These are phyloP conservation scores for Sisymbrium altissimum DNA, from an alignment of 345 rosid species.

Conservation along the genomic window DNA sequence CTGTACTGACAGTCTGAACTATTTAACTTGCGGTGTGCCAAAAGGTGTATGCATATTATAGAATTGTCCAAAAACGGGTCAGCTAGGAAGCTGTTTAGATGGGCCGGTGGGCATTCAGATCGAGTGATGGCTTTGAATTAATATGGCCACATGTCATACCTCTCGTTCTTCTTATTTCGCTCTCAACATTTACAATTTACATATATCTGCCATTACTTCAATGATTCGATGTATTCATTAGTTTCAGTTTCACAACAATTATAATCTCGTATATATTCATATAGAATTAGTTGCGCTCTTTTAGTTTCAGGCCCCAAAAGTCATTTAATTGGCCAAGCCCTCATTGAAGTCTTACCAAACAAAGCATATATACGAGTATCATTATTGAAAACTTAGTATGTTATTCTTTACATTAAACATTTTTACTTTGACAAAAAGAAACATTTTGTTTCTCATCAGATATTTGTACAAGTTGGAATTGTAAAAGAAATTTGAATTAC, in stretches of 20 bases:
- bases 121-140: constrained; percentile 9
- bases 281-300: background rate
- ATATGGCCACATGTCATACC: constrained; percentile 11
- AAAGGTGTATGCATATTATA: background rate
- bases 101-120: background rate
- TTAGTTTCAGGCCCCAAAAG: constrained; percentile 4
- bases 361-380: background rate
- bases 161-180: constrained; percentile 10
- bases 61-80: constrained; percentile 4
- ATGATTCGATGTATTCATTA: background rate
- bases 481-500: background rate
- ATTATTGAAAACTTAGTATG: background rate
- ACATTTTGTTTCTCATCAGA: background rate
- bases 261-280: background rate
- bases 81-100: constrained; percentile 9
- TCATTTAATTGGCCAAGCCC: background rate
- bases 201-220: background rate
- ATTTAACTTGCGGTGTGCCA: background rate
- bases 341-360: constrained; percentile 21
- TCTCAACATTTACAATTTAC: constrained; percentile 14
- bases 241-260: background rate
- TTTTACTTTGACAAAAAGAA: background rate
- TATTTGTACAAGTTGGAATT: background rate
- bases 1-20: background rate
- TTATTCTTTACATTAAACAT: too few relatives aligned